Conservation (phyloP, 345 rosid genomes). For the Linum tenue region DNA sequence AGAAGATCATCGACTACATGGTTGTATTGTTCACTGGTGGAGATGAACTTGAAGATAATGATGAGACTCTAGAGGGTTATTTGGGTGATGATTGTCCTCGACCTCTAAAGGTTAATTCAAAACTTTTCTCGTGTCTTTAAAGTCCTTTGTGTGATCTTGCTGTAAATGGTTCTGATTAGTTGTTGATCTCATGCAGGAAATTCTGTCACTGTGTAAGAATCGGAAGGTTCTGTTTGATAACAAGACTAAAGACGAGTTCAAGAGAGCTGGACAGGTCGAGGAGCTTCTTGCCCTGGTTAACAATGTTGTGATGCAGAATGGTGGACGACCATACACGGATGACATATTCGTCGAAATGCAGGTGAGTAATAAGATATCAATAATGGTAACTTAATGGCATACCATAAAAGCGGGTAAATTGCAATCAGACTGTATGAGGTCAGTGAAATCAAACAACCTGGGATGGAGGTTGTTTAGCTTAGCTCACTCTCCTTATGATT, state of each 20-base stretch:
- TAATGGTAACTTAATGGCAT: neutral
- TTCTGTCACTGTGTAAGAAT: constrained; percentile 48
- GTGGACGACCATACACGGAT: constrained; percentile 68
- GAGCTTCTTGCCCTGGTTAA: constrained; percentile 65
- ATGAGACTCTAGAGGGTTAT: constrained; percentile 68
- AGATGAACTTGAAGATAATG: constrained; percentile 81
- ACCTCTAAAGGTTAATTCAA: constrained; percentile 53
- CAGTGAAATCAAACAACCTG: too few relatives aligned
- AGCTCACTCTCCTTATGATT: neutral
- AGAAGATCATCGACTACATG: constrained; percentile 65
- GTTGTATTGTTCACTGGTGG: constrained; percentile 87
- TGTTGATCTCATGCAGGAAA: constrained; percentile 34
- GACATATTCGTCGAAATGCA: constrained; percentile 58
- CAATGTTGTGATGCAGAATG: constrained; percentile 37
- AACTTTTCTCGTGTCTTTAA: neutral
- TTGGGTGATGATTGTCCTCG: constrained; percentile 55
- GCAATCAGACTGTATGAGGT: too few relatives aligned
- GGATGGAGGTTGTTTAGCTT: too few relatives aligned
- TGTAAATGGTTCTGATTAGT: neutral
- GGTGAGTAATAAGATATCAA: constrained; percentile 26
- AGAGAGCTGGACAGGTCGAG: constrained; percentile 36
- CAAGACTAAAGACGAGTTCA: constrained; percentile 33
- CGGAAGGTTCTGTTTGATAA: constrained; percentile 68
- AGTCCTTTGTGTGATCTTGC: neutral
- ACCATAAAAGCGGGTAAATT: too few relatives aligned